Base-by-base conservation (phyloP, 2,329 filamentous ascomycete species). In the Mycogone perniciosa region DNA sequence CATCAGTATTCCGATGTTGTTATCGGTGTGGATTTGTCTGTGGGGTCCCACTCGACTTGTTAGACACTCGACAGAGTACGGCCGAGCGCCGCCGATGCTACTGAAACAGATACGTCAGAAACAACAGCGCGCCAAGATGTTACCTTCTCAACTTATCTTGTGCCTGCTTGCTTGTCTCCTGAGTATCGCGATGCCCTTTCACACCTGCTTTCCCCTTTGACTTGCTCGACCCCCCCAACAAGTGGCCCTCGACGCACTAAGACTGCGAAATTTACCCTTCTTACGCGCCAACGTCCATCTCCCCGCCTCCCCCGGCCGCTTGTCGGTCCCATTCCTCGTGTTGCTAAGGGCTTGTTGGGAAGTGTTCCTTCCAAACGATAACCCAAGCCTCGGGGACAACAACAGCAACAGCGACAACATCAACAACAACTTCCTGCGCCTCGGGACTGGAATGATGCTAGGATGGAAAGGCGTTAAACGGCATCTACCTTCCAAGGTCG, bases 381-480 rank as follows among this genome's bases (percentile, higher is more conserved):
- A 20, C 20, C 20, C 20, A 20, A 20, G 20, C 20, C 20, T 20
- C 20, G 20, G 20, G 20, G 20, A 20, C 20, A 20, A 20, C 20
- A 20, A 20, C 20, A 20, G 20, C 20, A 20, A 20, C 20, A 20
- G 20, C 20, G 20, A 20, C 20, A 20, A 20, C 20, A 20, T 20
- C 20, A 20, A 20, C 20, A 43, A 30, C 9, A 26, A 43, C 51
- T 46, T 39, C 43, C 33, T 41, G 33, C 29, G 35, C 26, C 37
- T 50, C 43, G 30, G 37, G 47, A 33, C 49, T 51, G 50, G 47
- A 47, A 64, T 51, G 34, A 72, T 72, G 69, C 48, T 51, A 35
- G 63, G 63, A 35, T 71, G 70, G 67, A 68, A 64, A 57, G 63
- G 60, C 30, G 61, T 71, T 46, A 70, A 67, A 56, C 64, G 59